phyloP scores from a whole-genome alignment of 192 early-diverging fungal species.

The Chytriomyces hyalinus region DNA sequence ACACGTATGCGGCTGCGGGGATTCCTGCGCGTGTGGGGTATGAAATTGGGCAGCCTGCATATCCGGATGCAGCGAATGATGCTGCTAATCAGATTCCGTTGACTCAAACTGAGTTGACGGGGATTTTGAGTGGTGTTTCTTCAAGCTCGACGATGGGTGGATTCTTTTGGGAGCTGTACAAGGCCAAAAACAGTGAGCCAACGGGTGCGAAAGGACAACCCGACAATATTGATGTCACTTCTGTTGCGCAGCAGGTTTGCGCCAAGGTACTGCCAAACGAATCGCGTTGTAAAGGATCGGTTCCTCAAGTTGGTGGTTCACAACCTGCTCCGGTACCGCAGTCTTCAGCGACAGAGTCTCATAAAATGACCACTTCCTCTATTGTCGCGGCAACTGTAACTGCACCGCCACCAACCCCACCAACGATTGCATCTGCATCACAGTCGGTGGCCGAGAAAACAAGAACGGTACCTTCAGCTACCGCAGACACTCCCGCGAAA shows the following conservation, averaged over 20 bases:
- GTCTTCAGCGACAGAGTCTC: too few species aligned
- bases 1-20: background rate
- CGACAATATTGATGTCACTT: constrained; percentile 7
- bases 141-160: background rate
- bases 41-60: constrained; percentile 18
- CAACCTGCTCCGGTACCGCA: too few species aligned
- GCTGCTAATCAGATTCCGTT: constrained; percentile 3
- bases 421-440: background rate
- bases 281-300: constrained; percentile 4
- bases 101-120: background rate
- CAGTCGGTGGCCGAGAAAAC: too few species aligned
- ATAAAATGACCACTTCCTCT: too few species aligned
- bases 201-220: constrained; percentile 5
- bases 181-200: constrained; percentile 12
- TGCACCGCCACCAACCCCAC: background rate
- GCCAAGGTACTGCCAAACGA: constrained; percentile 13
- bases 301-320: constrained; percentile 15
- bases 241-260: constrained; percentile 5
- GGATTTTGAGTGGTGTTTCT: background rate
- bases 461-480: background rate
- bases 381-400: too few species aligned
- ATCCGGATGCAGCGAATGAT: constrained; percentile 11
- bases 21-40: constrained; percentile 16
- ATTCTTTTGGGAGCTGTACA: constrained; percentile 30
- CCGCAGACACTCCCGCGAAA: background rate